These are phyloP conservation scores for Nothophytophthora sp. DNA, from an alignment of 352 stramenopile species.

Conservation along the genomic window DNA sequence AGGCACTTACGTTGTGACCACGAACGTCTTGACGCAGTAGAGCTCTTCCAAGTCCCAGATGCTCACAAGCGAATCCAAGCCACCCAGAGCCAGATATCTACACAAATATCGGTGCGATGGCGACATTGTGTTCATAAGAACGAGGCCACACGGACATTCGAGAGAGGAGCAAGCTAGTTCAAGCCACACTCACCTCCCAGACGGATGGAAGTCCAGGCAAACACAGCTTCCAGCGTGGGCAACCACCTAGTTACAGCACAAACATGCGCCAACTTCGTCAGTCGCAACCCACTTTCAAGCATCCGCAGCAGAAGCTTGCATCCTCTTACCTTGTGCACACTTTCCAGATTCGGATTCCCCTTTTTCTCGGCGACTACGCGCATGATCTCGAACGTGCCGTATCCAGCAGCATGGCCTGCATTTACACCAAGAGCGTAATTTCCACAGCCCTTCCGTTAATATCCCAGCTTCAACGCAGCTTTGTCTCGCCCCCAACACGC, in stretches of 20 bases:
- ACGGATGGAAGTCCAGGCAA: conserved; percentile 77
- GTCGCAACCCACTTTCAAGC: neutral
- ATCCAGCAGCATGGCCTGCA: conserved; percentile 62
- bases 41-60: conserved; percentile 87
- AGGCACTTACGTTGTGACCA: conserved; percentile 69
- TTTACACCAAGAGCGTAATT: neutral
- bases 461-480: too few relatives aligned
- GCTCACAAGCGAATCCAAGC: conserved; percentile 83
- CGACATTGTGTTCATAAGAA: neutral
- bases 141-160: too few relatives aligned
- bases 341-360: conserved; percentile 78
- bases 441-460: neutral
- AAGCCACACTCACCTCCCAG: conserved; percentile 51
- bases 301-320: neutral
- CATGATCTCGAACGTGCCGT: conserved; percentile 87
- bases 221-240: conserved; percentile 84
- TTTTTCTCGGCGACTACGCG: conserved; percentile 77
- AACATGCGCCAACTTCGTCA: neutral
- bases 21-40: conserved; percentile 83
- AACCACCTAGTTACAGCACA: conserved; percentile 40
- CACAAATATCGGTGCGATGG: conserved; percentile 1
- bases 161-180: too few relatives aligned
- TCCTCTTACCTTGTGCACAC: conserved; percentile 68
- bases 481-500: neutral
- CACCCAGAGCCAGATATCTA: conserved; percentile 76